Percentiles rank a stretch among this genome's conserved stretches.
phyloP scores from a whole-genome alignment of 805 yeast genomes.

The Pichia phayaonensis region DNA sequence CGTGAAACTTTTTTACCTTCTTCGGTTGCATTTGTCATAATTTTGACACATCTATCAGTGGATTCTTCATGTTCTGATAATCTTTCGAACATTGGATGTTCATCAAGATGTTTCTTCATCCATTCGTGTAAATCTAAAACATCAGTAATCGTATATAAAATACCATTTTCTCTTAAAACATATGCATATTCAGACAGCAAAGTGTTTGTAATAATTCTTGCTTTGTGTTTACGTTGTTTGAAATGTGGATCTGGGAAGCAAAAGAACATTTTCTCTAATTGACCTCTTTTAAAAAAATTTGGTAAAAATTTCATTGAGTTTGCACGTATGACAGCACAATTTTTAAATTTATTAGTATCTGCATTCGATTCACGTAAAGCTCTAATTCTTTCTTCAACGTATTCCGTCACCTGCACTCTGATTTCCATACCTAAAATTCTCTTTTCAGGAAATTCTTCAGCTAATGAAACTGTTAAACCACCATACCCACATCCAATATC shows the following conservation, averaged over 20 bases:
- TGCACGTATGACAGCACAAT: constrained; percentile 85
- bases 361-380: constrained; percentile 63
- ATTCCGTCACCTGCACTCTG: constrained; percentile 94
- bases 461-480: constrained; percentile 73
- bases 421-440: constrained; percentile 94
- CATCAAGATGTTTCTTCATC: constrained; percentile 91
- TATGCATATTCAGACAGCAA: constrained; percentile 88
- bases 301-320: constrained; percentile 97
- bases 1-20: constrained; percentile 96
- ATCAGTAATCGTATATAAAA: constrained; percentile 91
- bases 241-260: constrained; percentile 99
- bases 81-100: constrained; percentile 86
- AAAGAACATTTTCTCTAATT: constrained; percentile 85
- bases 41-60: constrained; percentile 70
- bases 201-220: constrained; percentile 88
- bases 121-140: constrained; percentile 88
- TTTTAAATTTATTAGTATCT: constrained; percentile 46
- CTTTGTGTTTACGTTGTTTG: constrained; percentile 95
- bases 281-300: constrained; percentile 79
- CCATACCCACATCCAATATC: constrained; percentile 99
- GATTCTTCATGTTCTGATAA: constrained; percentile 72
- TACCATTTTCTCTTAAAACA: constrained; percentile 78
- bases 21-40: constrained; percentile 91
- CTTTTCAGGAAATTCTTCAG: constrained; percentile 67
- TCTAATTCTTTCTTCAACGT: constrained; percentile 89